Percentiles rank a stretch among this genome's conserved stretches.
Evolutionary conservation across 1,284 basidiomycete genomes (phyloP).

Genomic region (Polyporus tsugae): DNA sequence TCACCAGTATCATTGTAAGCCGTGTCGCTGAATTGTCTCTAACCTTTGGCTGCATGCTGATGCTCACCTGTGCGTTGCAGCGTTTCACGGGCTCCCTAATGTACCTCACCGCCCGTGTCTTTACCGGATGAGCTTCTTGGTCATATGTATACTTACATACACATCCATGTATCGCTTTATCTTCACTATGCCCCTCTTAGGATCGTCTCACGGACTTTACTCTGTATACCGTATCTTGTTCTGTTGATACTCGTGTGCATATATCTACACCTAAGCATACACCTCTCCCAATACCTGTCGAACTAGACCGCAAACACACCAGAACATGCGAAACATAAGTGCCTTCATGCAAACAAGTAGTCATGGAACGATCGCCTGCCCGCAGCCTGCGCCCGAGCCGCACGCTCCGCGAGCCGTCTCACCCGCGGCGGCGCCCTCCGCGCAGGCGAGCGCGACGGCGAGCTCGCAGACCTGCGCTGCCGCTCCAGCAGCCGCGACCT

Average conservation of each 20-base stretch:
- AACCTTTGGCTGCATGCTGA: not conserved
- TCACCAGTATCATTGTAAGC: conserved; percentile 71
- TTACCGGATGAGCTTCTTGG: conserved; percentile 56
- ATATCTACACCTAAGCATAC: conserved; percentile 11
- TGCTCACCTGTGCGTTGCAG: conserved; percentile 37
- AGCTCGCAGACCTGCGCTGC: conserved; percentile 42
- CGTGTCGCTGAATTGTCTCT: not conserved
- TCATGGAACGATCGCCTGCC: conserved; percentile 44
- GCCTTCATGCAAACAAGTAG: too few relatives aligned
- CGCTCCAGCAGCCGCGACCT: conserved; percentile 42
- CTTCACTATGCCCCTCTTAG: conserved; percentile 11
- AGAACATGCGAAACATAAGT: too few relatives aligned
- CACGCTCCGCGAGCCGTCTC: conserved; percentile 28
- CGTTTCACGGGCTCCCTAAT: conserved; percentile 71
- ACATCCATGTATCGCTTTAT: conserved; percentile 13
- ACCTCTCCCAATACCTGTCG: conserved; percentile 7
- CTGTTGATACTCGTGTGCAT: conserved; percentile 7
- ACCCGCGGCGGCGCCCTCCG: conserved; percentile 39
- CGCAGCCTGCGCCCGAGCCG: conserved; percentile 13
- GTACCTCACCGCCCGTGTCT: conserved; percentile 68
- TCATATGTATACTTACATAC: conserved; percentile 10
- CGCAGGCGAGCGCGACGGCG: conserved; percentile 52
- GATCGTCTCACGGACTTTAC: conserved; percentile 5
- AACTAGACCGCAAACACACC: not conserved
- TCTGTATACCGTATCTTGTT: not conserved